phyloP scores from a whole-genome alignment of 139 green algal genomes.

The Chlorella ohadii region DNA sequence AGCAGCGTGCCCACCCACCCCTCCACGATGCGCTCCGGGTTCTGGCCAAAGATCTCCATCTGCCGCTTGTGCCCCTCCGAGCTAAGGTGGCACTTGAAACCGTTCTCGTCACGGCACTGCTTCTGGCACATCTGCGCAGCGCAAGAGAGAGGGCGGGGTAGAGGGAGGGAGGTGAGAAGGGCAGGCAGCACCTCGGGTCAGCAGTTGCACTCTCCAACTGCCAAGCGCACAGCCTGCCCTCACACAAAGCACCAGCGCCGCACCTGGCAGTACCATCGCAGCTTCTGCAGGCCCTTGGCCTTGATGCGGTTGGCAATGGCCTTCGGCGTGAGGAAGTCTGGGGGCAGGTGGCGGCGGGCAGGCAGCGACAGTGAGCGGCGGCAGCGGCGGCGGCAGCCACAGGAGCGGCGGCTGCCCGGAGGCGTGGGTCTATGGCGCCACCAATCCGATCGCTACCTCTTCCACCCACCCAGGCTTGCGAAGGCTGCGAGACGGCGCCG shows the following conservation, averaged over 20 bases:
- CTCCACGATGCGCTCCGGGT: slow-evolving; percentile 78
- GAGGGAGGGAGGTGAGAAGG: background rate
- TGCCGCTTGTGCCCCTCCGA: slow-evolving; percentile 83
- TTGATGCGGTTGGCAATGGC: slow-evolving; percentile 97
- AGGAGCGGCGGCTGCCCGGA: background rate
- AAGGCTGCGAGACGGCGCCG: no score
- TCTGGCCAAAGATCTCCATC: slow-evolving; percentile 92
- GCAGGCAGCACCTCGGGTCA: background rate
- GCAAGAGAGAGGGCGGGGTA: slow-evolving; percentile 12
- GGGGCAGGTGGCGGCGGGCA: background rate
- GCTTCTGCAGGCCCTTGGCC: slow-evolving; percentile 95
- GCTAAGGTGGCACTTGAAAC: slow-evolving; percentile 97
- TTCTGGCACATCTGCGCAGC: slow-evolving; percentile 95
- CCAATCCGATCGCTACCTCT: no score
- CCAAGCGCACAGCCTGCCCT: background rate
- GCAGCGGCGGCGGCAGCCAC: background rate
- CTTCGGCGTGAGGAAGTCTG: slow-evolving; percentile 92
- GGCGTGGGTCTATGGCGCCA: background rate
- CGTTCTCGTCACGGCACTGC: slow-evolving; percentile 98
- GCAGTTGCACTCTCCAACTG: background rate
- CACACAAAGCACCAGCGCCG: no score
- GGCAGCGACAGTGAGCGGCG: background rate
- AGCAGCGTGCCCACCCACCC: slow-evolving; percentile 41
- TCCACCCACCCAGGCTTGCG: no score
- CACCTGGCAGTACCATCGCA: slow-evolving; percentile 75